Base-by-base conservation (phyloP, 495 filamentous ascomycete genomes). In the Penicillium lividum region DNA sequence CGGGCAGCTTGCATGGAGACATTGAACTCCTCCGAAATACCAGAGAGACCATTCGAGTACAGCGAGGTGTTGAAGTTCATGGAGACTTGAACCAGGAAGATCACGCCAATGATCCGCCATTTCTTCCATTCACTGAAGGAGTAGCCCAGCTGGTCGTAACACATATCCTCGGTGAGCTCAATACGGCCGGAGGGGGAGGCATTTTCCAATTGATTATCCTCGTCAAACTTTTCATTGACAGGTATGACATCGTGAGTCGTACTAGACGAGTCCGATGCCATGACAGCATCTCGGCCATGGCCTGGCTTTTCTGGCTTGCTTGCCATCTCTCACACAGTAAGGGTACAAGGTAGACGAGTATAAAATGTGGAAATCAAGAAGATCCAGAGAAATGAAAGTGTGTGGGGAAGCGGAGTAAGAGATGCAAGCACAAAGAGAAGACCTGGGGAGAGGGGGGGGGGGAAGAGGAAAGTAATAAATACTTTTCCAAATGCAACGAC, bases 1-100 rank as follows among this genome's bases (percentile, higher is more conserved):
- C 88, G 80, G 4, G 86, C 89, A 0, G 80, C 81, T 66, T 90
- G 86, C 40, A 75, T 72, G 61, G 82, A 86, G 57, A 92, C 82
- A 18, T 74, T 48, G 67, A 89, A 92, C 38, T 88, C 70, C 43
- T 84, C 71, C 3, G 82, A 75, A 53, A 93, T 82, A 9, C 83
- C 83, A 0, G 58, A 59, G 10, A 91, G 69, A n/a, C 81, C 88
- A 62, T 89, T 89, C 38, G 84, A 79, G 70, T 90, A 92, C 7
- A 90, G 78, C 33, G 82, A 84, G 15, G 86, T 87, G 77, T 92
- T 92, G 79, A 92, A 89, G 77, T 93, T 93, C 89, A 93, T 93
- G 5, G 89, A 91, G 48, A 86, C 84, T 63, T 92, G 89, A 9
- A 93, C 86, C 36, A 81, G 66, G 63, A 83, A 86, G 67, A 82